Evolutionary conservation across 2,329 filamentous ascomycete genomes (phyloP), one percentile per base, ranked within the genome.

Genomic region (Cryphonectria radicalis): DNA sequence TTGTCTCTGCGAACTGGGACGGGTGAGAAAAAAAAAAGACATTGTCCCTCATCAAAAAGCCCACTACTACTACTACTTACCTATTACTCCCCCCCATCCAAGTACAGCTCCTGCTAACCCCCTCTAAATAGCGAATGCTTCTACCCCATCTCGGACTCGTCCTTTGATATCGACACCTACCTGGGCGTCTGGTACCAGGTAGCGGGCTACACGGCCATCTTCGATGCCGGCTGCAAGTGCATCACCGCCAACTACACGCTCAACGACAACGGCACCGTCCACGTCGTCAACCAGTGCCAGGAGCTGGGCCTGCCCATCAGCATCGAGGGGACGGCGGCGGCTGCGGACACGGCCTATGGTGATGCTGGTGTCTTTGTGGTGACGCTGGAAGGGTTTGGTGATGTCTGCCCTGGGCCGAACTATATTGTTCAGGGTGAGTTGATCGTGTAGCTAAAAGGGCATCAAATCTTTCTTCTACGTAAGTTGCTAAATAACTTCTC

Each of bases 371-470:
- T 69, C 11, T 71, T 74, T 40, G 69, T 74, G 53, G 74, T 75
- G 28, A 69, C 68, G 37, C 74, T 75, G 25, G 69, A 70, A 28
- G 69, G 68, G 46, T 63, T 69, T 2, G 71, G 71, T n/a, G 68
- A 68, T 17, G 60, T 55, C 42, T 75, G 74, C 66, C 69, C 73
- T 1, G 74, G 74, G 0, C 74, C 74, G 0, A 75, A 75, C 68
- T 75, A 75, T 53, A 74, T 75, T 68, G 74, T 75, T 28, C 74
- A 75, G 68, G 73, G 74, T 75, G 43, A 73, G 72, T 73, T 17
- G 8, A 7, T 4, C n/a, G 17, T 32, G 4, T 32, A 32, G 32
- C 32, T 32, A 40, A 46, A 32, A 40, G 17, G 14, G 8, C 37
- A 40, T 40, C 37, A 40, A 40, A 8, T 40, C 3, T 59, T 22